Base-by-base conservation (phyloP, 768 basidiomycete species). In the Tricholoma furcatifolium region DNA sequence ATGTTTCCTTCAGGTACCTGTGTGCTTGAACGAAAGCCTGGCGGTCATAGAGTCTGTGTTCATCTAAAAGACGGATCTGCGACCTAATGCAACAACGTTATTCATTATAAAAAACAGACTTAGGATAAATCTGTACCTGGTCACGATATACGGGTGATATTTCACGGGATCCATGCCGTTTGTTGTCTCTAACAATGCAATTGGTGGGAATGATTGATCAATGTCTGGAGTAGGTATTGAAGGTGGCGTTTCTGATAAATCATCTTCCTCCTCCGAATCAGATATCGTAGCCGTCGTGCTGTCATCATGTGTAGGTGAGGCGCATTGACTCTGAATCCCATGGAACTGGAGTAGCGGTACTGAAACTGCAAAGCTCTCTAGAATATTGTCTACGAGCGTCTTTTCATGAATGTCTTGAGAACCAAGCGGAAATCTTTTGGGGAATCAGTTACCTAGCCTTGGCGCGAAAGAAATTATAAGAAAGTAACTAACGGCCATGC, bases 261-360 rank as follows among this genome's bases (percentile, higher is more conserved):
- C 39, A n/a, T 24, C 47, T 3, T 43, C 42, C 10, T 48, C 40
- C 15, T 43, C 34, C 7, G 7, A 27, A 14, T 20, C 7, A 17
- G 27, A 7, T 27, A 27, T 3, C 7, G 27, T n/a, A n/a, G n/a
- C 3, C 27, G 27, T 27, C 27, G 27, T 27, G 4, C 3, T 18
- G 11, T 20, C 9, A 23, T 23, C 17, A 31, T 38, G 15, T 30
- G 18, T 17, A 12, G 42, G 24, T 5, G 36, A 20, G n/a, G 8
- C n/a, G 34, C 64, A 68, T 17, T 39, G 53, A 18, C 62, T 65
- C 10, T 63, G 47, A 15, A 66, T 55, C 23, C 62, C 58, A 23
- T 67, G 61, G 43, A 71, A 68, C 47, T 71, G 55, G 12, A 73
- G 41, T 4, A 73, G 64, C 1, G 70, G 70, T 4, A 67, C 56